A percentile compares a stretch with the other conserved stretches of the same genome.
Conservation (phyloP, 2,329 filamentous ascomycete species). For the Claviceps arundinis region DNA sequence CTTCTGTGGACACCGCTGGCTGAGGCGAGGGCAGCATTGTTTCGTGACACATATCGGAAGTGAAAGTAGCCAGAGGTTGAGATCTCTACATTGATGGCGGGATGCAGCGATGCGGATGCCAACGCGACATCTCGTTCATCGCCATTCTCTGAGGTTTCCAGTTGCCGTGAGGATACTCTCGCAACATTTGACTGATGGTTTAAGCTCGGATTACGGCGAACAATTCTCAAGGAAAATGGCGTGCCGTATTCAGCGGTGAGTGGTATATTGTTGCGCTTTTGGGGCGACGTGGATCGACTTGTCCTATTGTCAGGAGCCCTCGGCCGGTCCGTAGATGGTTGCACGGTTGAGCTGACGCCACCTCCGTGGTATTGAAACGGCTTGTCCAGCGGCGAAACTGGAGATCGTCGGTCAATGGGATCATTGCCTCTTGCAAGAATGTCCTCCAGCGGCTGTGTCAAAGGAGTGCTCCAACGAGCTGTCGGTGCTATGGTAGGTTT, state of each 20-base stretch:
- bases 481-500: neutral
- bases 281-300: conserved; percentile 25
- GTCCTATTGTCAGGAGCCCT: neutral
- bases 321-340: neutral
- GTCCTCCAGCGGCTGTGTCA: neutral
- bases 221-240: conserved; percentile 47
- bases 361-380: neutral
- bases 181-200: conserved; percentile 66
- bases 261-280: conserved; percentile 15
- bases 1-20: conserved; percentile 2
- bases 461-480: neutral
- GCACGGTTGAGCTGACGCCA: neutral
- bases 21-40: neutral
- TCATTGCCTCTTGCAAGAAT: neutral
- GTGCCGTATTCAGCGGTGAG: conserved; percentile 20
- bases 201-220: conserved; percentile 58
- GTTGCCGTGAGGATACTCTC: conserved; percentile 43
- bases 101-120: conserved; percentile 14
- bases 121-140: conserved; percentile 11
- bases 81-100: conserved; percentile 37
- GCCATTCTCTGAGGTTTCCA: conserved; percentile 20
- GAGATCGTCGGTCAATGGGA: neutral
- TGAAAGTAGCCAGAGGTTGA: conserved; percentile 45
- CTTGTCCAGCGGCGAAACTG: neutral
- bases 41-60: conserved; percentile 26